Percentiles rank a stretch among this genome's conserved stretches.
Conservation (phyloP, 2,329 filamentous ascomycete genomes). For the Sporothrix curviconia region DNA sequence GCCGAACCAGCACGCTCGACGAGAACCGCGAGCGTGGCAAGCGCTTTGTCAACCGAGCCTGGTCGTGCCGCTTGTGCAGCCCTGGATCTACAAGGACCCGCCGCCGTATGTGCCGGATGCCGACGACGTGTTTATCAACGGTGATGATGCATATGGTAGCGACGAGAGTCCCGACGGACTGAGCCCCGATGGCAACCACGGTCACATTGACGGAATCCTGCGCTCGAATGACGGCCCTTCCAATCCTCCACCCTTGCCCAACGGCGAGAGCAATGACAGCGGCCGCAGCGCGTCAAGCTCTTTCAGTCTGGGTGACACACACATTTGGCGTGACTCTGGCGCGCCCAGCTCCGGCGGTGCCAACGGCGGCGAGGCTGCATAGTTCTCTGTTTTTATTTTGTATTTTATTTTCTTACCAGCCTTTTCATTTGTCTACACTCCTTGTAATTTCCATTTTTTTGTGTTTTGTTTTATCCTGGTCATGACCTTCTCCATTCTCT, state of each 20-base stretch:
- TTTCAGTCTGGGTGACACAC: constrained; percentile 43
- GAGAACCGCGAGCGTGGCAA: constrained; percentile 64
- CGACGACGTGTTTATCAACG: constrained; percentile 14
- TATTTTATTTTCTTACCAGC: neutral
- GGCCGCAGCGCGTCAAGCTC: constrained; percentile 37
- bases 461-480: neutral
- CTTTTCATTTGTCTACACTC: neutral
- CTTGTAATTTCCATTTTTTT: neutral
- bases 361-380: neutral
- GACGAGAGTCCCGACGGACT: neutral
- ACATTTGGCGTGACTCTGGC: constrained; percentile 39
- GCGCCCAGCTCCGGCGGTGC: neutral
- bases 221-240: neutral
- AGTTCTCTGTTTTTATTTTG: neutral
- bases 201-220: neutral
- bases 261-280: constrained; percentile 8
- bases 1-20: constrained; percentile 60
- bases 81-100: constrained; percentile 60
- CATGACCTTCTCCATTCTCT: neutral
- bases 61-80: constrained; percentile 58
- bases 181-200: neutral
- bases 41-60: constrained; percentile 70
- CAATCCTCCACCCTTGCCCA: neutral
- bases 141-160: neutral
- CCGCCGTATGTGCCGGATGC: constrained; percentile 32